A percentile compares a stretch with the other conserved stretches of the same genome.
Conservation (phyloP, 2,329 filamentous ascomycete species). For the Corynespora cassiicola region DNA sequence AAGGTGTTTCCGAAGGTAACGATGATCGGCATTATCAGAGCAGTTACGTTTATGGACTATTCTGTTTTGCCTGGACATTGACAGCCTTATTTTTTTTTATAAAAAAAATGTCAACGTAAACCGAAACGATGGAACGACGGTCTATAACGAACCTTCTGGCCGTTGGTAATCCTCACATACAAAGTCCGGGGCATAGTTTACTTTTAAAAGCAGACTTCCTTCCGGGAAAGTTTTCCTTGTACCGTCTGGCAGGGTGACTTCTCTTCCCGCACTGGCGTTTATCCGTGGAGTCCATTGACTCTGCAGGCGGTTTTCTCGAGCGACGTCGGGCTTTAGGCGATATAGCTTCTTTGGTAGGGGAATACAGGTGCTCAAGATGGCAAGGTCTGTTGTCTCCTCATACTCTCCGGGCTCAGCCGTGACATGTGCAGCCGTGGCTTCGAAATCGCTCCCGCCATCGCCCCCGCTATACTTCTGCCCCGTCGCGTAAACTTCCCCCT, state of each 20-base stretch:
- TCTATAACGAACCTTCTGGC: no score
- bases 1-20: no score
- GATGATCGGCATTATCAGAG: no score
- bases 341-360: conserved; percentile 13
- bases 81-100: no score
- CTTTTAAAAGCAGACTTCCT: conserved; percentile 11
- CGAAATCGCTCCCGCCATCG: no score
- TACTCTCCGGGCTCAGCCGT: conserved; percentile 12
- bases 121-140: no score
- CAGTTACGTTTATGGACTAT: no score
- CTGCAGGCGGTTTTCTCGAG: conserved; percentile 6
- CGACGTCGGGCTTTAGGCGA: conserved; percentile 8
- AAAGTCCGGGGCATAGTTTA: conserved; percentile 11
- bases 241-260: conserved; percentile 3
- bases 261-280: not conserved
- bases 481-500: conserved; percentile 2
- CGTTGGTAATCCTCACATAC: no score
- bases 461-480: conserved; percentile 7
- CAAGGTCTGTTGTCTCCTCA: conserved; percentile 6
- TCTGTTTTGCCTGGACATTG: no score
- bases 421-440: conserved; percentile 6
- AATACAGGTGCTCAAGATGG: conserved; percentile 1
- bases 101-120: no score
- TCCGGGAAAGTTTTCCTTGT: conserved; percentile 6
- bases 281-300: conserved; percentile 9